Percentiles rank a stretch among this genome's conserved stretches.
These are phyloP conservation scores for Isatis lusitanica DNA, from an alignment of 441 rosid species.

Conservation along the genomic window DNA sequence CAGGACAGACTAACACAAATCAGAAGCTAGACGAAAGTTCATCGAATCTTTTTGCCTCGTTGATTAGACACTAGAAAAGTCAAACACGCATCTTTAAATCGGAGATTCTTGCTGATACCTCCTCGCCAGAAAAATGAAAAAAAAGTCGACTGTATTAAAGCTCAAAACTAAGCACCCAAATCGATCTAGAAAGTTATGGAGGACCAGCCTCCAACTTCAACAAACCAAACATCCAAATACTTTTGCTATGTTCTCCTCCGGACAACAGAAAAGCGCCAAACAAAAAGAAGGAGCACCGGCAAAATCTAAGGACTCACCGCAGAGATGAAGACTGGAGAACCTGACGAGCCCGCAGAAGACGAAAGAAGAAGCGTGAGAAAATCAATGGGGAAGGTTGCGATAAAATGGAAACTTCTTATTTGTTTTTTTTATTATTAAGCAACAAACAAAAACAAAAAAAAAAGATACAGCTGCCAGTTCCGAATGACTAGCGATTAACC, in stretches of 20 bases:
- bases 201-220: too few relatives aligned
- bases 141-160: background rate
- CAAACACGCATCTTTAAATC: constrained; percentile 30
- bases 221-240: too few relatives aligned
- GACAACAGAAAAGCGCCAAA: too few relatives aligned
- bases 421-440: background rate
- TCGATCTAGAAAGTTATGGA: too few relatives aligned
- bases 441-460: background rate
- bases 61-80: constrained; percentile 34
- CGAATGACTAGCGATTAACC: background rate
- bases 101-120: background rate
- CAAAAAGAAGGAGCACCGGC: background rate
- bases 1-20: background rate
- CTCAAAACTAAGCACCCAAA: background rate
- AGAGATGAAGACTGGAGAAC: background rate
- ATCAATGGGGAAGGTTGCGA: background rate
- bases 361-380: background rate
- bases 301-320: background rate
- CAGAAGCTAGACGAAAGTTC: constrained; percentile 3
- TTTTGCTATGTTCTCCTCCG: too few relatives aligned
- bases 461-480: background rate
- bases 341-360: background rate
- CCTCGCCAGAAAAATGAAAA: too few relatives aligned
- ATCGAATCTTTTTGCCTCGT: constrained; percentile 20
- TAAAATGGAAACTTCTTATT: background rate